Evolutionary conservation across 345 rosid genomes (phyloP).

Genomic region (Salix brachista): DNA sequence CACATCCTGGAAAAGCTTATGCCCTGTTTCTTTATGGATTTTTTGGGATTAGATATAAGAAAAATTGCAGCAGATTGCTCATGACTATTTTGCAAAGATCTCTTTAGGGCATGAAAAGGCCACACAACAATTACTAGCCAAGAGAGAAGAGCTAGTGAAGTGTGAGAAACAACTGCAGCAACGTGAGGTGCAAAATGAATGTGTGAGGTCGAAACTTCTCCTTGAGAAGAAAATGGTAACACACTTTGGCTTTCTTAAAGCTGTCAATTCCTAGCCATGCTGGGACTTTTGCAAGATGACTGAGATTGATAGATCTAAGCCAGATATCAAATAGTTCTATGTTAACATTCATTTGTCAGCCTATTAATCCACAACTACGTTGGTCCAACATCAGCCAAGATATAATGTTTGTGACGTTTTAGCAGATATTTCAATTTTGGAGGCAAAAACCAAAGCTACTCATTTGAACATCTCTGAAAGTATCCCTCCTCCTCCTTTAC

Average conservation of each 20-base stretch:
- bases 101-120: constrained; percentile 39
- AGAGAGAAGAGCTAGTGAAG: constrained; percentile 34
- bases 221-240: constrained; percentile 50
- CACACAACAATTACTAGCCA: constrained; percentile 27
- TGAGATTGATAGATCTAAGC: not conserved
- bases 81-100: constrained; percentile 35
- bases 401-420: not conserved
- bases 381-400: not conserved
- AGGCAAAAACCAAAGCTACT: not conserved
- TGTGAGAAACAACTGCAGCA: constrained; percentile 42
- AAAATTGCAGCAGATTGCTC: constrained; percentile 37
- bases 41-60: constrained; percentile 20
- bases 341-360: not conserved
- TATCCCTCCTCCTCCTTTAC: not conserved
- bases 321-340: not conserved
- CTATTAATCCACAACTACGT: not conserved
- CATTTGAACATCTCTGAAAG: not conserved
- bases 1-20: not conserved
- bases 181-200: constrained; percentile 46
- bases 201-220: constrained; percentile 37
- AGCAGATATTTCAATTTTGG: not conserved
- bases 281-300: constrained; percentile 9
- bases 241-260: not conserved
- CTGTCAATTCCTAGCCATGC: not conserved
- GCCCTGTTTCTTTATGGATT: not conserved